Base-by-base conservation (phyloP, 345 rosid genomes). In the Citrus mangshanensis region DNA sequence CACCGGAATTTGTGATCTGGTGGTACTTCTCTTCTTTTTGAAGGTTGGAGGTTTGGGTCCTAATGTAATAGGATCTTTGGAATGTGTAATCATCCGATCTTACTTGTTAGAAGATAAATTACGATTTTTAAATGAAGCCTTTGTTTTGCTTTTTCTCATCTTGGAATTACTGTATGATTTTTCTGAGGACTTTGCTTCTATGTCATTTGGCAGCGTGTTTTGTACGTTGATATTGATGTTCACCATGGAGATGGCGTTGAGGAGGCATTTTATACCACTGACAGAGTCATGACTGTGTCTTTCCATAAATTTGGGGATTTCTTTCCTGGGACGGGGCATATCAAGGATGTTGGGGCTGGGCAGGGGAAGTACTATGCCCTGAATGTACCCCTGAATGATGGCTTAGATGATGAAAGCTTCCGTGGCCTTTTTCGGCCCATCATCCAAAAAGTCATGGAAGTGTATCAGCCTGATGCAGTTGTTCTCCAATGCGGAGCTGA, bases 401-500 rank as follows among this genome's bases (percentile, higher is more conserved):
- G 98, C 56, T 66, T 91, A 88, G 98, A 96, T 80, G 99, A 96
- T 70, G 92, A 89, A 14, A 89, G 91, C 86, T 96, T 96, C 69
- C 91, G 89, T 18, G 84, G 92, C 42, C 85, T 96, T 82, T 94
- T 96, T 82, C 92, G 89, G 73, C 98, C 99, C 40, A 84, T 96
- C 69, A 87, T 96, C 70, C 89, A 85, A 75, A 96, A 94, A 80
- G 99, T 96, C 60, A 94, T 96, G 99, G 98, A 96, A 78, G 89
- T 94, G 38, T 96, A 96, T 88, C 93, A 93, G 78, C 99, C 99
- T 1, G 99, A 93, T 87, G 99, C 98, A 1, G 98, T 96, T 80
- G 99, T 96, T 89, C 97, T 96, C 72, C 99, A 96, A 80, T 96
- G 98, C 75, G 99, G 99, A 74, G 99, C 99, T 83, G 99, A 96